Evolutionary conservation across 768 basidiomycete genomes (phyloP), one percentile per base, ranked within the genome.

Genomic region (Lactarius quietus): DNA sequence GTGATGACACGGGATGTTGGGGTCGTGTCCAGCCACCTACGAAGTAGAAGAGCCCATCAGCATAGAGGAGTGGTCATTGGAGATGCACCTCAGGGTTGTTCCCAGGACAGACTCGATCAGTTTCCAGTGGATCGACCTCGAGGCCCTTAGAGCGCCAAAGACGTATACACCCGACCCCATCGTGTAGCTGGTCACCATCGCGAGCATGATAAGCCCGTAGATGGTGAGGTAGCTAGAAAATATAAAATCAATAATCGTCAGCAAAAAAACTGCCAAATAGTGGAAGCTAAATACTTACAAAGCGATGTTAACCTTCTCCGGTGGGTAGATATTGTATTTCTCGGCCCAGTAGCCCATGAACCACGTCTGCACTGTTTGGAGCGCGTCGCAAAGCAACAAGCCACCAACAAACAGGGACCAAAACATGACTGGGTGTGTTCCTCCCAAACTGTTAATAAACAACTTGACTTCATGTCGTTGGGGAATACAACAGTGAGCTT

Each of bases 81-180:
- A 79, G 36, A 82, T 77, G 78, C 77, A 87, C 72, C 87, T 83
- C 38, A 89, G 73, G 1, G 88, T 89, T 4, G 86, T 83, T 6
- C 84, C 80, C 20, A 89, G 72, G 0, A 89, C 72, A 15, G 86
- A 80, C 28, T 80, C 73, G 3, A 88, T 66, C 0, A 90, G 78
- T 63, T 78, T 74, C 28, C 72, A 70, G 70, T 89, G 87, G 17
- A 90, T 83, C 6, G 65, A 72, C 62, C 79, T 77, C 4, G 86
- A 86, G 3, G 87, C 87, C 61, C 83, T 76, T 56, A 86, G 69
- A 3, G 77, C 69, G 3, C 85, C 86, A 43, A 74, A 74, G 26
- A 82, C 74, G 70, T 80, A 87, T 33, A 70, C 58, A 9, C 80
- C 61, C 20, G 72, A 78, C 0, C 73, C 78, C 14, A 69, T n/a